These are phyloP conservation scores for Bremia lactucae DNA, from an alignment of 352 stramenopile genomes.

Conservation along the genomic window DNA sequence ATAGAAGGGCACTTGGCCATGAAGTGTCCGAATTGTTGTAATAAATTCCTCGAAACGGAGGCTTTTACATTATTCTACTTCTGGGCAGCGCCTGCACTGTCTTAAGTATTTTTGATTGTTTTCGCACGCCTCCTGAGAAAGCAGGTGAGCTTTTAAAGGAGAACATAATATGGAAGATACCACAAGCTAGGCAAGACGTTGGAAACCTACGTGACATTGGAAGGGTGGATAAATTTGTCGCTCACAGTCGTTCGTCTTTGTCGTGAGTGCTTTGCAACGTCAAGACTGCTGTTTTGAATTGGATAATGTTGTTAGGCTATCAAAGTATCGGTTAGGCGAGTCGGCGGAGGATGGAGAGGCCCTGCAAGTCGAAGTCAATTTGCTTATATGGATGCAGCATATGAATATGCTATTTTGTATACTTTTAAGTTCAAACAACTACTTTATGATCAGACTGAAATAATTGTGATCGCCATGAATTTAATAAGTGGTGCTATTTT, in stretches of 20 bases:
- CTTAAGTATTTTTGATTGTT: too few relatives aligned
- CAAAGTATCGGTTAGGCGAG: constrained; percentile 80
- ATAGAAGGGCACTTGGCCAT: too few relatives aligned
- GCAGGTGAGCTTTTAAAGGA: constrained; percentile 85
- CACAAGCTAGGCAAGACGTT: constrained; percentile 86
- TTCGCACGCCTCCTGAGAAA: constrained; percentile 83
- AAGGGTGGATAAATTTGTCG: not conserved
- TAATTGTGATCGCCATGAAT: too few relatives aligned
- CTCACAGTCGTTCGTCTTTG: not conserved
- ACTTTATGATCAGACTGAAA: too few relatives aligned
- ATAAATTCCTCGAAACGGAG: not conserved
- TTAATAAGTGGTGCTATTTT: too few relatives aligned
- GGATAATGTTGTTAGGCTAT: constrained; percentile 73
- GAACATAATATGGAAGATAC: constrained; percentile 79
- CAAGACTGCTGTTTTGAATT: constrained; percentile 69
- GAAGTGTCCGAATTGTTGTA: too few relatives aligned
- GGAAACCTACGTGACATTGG: constrained; percentile 55
- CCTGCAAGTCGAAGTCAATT: constrained; percentile 71
- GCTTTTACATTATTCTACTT: not conserved
- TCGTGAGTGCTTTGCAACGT: constrained; percentile 83
- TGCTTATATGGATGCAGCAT: constrained; percentile 76
- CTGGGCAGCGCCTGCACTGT: constrained; percentile 55
- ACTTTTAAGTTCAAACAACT: too few relatives aligned
- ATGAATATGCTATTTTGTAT: too few relatives aligned
- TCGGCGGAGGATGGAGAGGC: constrained; percentile 69